These are phyloP conservation scores for Termitomyces sp. DNA, from an alignment of 768 basidiomycete species.

Conservation along the genomic window DNA sequence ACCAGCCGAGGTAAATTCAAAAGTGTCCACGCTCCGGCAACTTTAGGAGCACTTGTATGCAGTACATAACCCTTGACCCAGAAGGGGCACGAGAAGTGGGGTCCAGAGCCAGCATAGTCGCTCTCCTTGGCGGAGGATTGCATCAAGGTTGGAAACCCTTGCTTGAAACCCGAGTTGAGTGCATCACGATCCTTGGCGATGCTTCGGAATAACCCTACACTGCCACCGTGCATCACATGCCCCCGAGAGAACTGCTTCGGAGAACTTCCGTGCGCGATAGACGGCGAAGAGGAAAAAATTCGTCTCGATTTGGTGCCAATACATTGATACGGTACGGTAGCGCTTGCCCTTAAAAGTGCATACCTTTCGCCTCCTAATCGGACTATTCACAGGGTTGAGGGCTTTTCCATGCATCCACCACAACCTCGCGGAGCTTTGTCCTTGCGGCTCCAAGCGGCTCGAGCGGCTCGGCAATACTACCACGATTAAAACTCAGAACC, in stretches of 20 bases:
- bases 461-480: slow-evolving; percentile 13
- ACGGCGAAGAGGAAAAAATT: slow-evolving; percentile 4
- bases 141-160: neutral
- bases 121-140: slow-evolving; percentile 16
- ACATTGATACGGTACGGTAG: slow-evolving; percentile 7
- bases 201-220: slow-evolving; percentile 33
- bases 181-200: slow-evolving; percentile 1
- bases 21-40: slow-evolving; percentile 9
- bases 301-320: slow-evolving; percentile 17
- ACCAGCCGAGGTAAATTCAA: slow-evolving; percentile 8
- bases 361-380: slow-evolving; percentile 9
- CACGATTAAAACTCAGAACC: slow-evolving; percentile 15
- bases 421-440: slow-evolving; percentile 3
- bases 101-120: slow-evolving; percentile 11
- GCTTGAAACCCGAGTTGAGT: neutral
- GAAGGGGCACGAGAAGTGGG: slow-evolving; percentile 9
- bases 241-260: slow-evolving; percentile 1
- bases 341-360: neutral
- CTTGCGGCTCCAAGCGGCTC: no score
- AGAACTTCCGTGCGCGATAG: neutral
- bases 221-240: slow-evolving; percentile 28
- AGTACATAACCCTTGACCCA: slow-evolving; percentile 3
- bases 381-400: slow-evolving; percentile 1
- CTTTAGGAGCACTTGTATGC: slow-evolving; percentile 6
- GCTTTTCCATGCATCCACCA: slow-evolving; percentile 3